Percentiles rank a stretch among this genome's conserved stretches.
Evolutionary conservation across 2,329 filamentous ascomycete genomes (phyloP).

Genomic region (Trichothecium roseum): DNA sequence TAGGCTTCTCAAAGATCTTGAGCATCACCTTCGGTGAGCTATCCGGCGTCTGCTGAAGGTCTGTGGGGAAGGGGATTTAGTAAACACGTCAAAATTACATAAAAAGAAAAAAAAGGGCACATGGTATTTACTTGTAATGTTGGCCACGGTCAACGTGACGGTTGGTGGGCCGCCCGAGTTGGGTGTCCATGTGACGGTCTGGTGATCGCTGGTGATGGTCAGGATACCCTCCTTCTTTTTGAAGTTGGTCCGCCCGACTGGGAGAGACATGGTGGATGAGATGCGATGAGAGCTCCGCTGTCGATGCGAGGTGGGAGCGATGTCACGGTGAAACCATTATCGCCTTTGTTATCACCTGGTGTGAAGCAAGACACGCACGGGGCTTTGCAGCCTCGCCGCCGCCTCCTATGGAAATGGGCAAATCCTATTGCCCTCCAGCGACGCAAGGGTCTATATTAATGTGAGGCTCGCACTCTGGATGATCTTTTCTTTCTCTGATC

Average conservation of each 20-base stretch:
- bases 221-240: slow-evolving; percentile 94
- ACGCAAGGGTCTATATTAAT: too few species aligned
- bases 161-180: slow-evolving; percentile 51
- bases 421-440: too few species aligned
- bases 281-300: background rate
- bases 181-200: slow-evolving; percentile 73
- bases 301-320: too few species aligned
- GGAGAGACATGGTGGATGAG: slow-evolving; percentile 38
- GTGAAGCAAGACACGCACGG: too few species aligned
- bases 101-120: slow-evolving; percentile 5
- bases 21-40: slow-evolving; percentile 85
- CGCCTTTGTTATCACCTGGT: too few species aligned
- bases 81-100: too few species aligned
- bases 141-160: slow-evolving; percentile 60
- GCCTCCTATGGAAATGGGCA: too few species aligned
- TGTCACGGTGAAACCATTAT: too few species aligned
- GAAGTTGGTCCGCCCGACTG: slow-evolving; percentile 62
- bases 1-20: slow-evolving; percentile 72
- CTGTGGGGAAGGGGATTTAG: slow-evolving; percentile 28
- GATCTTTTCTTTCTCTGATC: too few species aligned
- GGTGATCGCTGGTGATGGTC: slow-evolving; percentile 61
- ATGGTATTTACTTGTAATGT: slow-evolving; percentile 64
- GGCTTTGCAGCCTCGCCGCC: too few species aligned
- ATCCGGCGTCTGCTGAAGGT: slow-evolving; percentile 90
- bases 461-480: too few species aligned